A percentile compares a stretch with the other conserved stretches of the same genome.
phyloP scores from a whole-genome alignment of 192 early-diverging fungal genomes.

The Glomus cerebriforme region DNA sequence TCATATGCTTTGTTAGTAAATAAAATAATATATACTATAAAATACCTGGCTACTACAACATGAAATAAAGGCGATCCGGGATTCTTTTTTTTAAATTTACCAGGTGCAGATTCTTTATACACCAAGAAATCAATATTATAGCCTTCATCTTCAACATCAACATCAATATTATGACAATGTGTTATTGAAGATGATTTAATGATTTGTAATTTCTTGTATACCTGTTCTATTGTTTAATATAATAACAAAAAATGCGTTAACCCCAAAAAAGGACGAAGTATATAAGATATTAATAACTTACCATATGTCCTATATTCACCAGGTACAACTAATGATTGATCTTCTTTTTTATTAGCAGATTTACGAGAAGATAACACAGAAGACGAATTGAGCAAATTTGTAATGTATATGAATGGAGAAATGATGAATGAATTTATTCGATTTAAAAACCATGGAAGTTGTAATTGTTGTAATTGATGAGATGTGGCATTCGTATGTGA shows the following conservation, averaged over 20 bases:
- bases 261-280: background rate
- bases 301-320: slow-evolving; percentile 23
- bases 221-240: slow-evolving; percentile 33
- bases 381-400: background rate
- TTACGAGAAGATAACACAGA: background rate
- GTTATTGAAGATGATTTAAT: slow-evolving; percentile 21
- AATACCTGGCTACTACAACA: background rate
- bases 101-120: background rate
- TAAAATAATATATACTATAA: background rate
- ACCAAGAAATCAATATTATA: slow-evolving; percentile 20
- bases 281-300: slow-evolving; percentile 7
- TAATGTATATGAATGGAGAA: background rate
- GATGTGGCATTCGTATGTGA: background rate
- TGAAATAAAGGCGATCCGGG: slow-evolving; percentile 1
- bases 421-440: background rate
- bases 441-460: background rate
- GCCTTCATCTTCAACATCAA: background rate
- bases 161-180: background rate
- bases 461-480: background rate
- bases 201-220: slow-evolving; percentile 39
- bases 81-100: slow-evolving; percentile 14
- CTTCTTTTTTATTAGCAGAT: background rate
- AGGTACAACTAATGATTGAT: slow-evolving; percentile 16
- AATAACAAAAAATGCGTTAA: background rate
- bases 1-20: background rate